These are phyloP conservation scores for Prosopis cineraria DNA, from an alignment of 306 rosid species.

Conservation along the genomic window DNA sequence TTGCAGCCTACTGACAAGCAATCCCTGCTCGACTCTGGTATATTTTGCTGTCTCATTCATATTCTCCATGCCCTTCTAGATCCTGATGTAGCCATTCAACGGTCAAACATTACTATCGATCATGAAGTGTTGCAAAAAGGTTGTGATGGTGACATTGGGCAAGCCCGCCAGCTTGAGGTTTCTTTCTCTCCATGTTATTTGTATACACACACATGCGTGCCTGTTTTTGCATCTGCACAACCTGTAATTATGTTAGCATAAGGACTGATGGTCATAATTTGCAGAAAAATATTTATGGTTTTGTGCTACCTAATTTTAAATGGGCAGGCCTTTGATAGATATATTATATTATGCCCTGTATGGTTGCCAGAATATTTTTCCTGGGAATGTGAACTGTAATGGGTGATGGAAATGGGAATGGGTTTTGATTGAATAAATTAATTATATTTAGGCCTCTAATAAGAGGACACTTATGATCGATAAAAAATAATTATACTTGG, in stretches of 20 bases:
- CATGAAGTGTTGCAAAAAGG: slow-evolving; percentile 51
- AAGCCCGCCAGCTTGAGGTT: slow-evolving; percentile 87
- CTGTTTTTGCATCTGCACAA: background rate
- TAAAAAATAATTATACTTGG: background rate
- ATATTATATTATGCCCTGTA: background rate
- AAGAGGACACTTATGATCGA: too few relatives aligned
- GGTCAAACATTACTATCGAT: slow-evolving; percentile 46
- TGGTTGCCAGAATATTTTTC: background rate
- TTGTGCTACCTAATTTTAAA: background rate
- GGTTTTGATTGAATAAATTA: background rate
- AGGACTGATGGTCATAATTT: background rate
- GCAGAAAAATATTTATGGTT: background rate
- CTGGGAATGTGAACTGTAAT: background rate
- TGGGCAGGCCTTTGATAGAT: background rate
- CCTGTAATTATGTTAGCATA: background rate
- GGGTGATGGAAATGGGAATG: background rate
- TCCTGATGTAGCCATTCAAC: slow-evolving; percentile 66
- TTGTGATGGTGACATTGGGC: slow-evolving; percentile 51
- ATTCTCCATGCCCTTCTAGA: slow-evolving; percentile 84
- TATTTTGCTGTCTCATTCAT: slow-evolving; percentile 96
- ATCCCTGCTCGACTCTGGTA: slow-evolving; percentile 99
- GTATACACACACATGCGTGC: background rate
- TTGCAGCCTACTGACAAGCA: slow-evolving; percentile 97
- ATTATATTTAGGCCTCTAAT: background rate
- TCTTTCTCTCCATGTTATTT: slow-evolving; percentile 37